phyloP scores from a whole-genome alignment of 1,284 basidiomycete genomes.

The Naganishia sp. region DNA sequence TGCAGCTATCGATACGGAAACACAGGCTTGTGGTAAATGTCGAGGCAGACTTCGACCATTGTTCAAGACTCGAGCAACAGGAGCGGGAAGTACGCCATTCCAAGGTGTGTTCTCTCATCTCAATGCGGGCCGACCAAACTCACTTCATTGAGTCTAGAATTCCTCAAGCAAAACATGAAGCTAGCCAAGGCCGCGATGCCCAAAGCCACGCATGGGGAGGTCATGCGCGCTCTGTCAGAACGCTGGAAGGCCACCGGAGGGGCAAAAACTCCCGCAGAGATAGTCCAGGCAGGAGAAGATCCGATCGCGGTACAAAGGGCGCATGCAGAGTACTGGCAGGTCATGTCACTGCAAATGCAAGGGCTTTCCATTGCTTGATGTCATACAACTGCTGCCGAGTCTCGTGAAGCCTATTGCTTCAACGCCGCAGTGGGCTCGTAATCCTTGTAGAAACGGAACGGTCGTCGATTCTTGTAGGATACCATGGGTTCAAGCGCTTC shows the following conservation, averaged over 20 bases:
- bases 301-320: conserved; percentile 26
- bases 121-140: not conserved
- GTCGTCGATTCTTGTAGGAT: conserved; percentile 6
- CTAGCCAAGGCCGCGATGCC: conserved; percentile 47
- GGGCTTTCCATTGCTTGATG: conserved; percentile 11
- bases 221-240: conserved; percentile 46
- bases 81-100: conserved; percentile 37
- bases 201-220: conserved; percentile 43
- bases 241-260: conserved; percentile 42
- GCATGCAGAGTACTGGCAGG: conserved; percentile 41
- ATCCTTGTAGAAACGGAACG: conserved; percentile 29
- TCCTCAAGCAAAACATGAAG: conserved; percentile 48
- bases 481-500: conserved; percentile 30
- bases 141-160: conserved; percentile 35
- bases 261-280: conserved; percentile 29
- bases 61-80: conserved; percentile 43
- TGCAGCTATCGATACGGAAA: conserved; percentile 45
- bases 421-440: conserved; percentile 31
- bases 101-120: conserved; percentile 41
- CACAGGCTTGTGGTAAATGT: conserved; percentile 47
- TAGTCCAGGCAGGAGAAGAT: conserved; percentile 25
- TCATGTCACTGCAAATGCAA: conserved; percentile 19
- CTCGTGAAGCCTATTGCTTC: conserved; percentile 6
- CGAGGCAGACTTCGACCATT: conserved; percentile 42
- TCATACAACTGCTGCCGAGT: conserved; percentile 5